phyloP scores from a whole-genome alignment of 2,329 filamentous ascomycete genomes.

The Exophiala oligosperma region DNA sequence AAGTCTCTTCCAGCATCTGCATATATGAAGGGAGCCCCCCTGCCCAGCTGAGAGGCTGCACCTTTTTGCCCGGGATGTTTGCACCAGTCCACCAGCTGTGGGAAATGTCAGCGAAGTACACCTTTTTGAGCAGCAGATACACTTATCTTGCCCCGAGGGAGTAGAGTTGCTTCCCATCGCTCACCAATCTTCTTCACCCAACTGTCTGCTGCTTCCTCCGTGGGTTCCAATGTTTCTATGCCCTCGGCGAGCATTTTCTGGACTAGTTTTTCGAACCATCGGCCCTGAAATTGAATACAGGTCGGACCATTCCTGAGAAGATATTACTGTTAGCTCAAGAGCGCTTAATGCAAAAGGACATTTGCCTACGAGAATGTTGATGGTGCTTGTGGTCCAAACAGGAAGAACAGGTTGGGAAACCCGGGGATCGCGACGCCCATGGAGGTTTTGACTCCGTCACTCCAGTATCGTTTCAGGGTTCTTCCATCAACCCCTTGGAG shows the following conservation, averaged over 20 bases:
- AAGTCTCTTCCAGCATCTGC: conserved; percentile 19
- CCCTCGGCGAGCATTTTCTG: conserved; percentile 46
- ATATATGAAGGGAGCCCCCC: conserved; percentile 29
- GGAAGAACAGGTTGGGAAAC: conserved; percentile 51
- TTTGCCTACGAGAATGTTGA: conserved; percentile 35
- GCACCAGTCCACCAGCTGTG: conserved; percentile 58
- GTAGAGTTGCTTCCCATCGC: conserved; percentile 31
- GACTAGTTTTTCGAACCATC: conserved; percentile 52
- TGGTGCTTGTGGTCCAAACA: conserved; percentile 58
- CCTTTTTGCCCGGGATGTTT: conserved; percentile 53
- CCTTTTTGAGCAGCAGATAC: conserved; percentile 38
- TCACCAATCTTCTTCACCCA: conserved; percentile 47
- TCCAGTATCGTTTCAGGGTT: conserved; percentile 38
- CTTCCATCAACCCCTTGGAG: conserved; percentile 34
- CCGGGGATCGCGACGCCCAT: conserved; percentile 43
- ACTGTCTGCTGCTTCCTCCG: conserved; percentile 42
- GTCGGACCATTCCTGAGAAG: conserved; percentile 55
- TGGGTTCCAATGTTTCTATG: conserved; percentile 54
- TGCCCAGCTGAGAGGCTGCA: conserved; percentile 50
- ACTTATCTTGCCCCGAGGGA: conserved; percentile 20
- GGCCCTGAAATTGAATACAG: conserved; percentile 55
- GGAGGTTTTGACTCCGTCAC: conserved; percentile 38
- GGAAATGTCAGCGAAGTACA: conserved; percentile 51
- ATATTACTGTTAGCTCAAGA: conserved; percentile 39
- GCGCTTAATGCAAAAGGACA: not conserved